Evolutionary conservation across 1,139 yeast species (phyloP), one percentile per base, ranked within the genome.

Genomic region (Zygosaccharomyces pseudobailii): DNA sequence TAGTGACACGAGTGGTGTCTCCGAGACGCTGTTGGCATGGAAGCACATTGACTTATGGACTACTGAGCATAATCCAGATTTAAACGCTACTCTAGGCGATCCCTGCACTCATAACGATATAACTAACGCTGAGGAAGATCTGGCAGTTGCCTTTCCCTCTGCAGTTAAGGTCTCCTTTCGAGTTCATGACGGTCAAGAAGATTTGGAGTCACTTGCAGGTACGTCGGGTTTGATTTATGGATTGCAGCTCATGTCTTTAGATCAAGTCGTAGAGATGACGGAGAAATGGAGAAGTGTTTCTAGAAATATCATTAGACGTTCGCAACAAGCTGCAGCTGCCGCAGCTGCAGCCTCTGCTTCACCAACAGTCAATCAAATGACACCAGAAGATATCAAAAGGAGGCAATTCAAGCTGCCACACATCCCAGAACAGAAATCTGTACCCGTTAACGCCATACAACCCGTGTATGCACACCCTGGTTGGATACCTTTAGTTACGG

Each of bases 401-500:
- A 61, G 57, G 44, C 67, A 62, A 47, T 65, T 66, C 45, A 66
- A 66, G 52, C 44, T 69, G 36, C 62, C 67, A 19, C 59, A 62
- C 38, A 63, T 79, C 34, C 85, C 86, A n/a, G 65, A 61, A 40
- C 97, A 89, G 68, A 73, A 72, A 45, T 80, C 88, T 0, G 74
- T 85, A 10, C 97, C 97, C 5, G 87, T 87, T 17, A 81, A 81
- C 4, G 68, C 80, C 6, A 72, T 89, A 28, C 87, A 85, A 60
- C 73, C 76, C 3, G 80, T 79, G 1, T 90, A 87, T 68, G 92
- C 96, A 2, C 89, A 88, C 65, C 82, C 88, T 5, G 80, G 78
- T 61, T 90, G 97, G 97, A 83, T 90, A 46, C 97, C 97, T 2
- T 67, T 90, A 38, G 79, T 88, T 20, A 87, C 95, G 9, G 97